Evolutionary conservation across 345 rosid species (phyloP).

Genomic region (Boechera stricta): DNA sequence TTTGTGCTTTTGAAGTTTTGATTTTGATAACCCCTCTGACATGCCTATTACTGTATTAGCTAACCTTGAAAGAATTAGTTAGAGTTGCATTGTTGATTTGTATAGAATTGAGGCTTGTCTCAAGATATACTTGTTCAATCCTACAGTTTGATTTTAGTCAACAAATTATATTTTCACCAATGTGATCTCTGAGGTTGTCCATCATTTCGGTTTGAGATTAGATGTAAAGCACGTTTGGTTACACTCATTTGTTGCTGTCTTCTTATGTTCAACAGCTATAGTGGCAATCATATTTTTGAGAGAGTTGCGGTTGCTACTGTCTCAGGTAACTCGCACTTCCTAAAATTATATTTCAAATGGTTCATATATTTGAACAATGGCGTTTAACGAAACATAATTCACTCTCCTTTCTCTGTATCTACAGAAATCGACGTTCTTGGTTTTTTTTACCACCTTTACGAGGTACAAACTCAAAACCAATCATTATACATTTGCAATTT

Average conservation of each 20-base stretch:
- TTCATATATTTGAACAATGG: neutral
- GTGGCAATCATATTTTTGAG: slow-evolving; percentile 70
- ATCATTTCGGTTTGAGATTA: neutral
- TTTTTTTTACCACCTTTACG: slow-evolving; percentile 51
- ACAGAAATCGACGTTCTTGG: slow-evolving; percentile 59
- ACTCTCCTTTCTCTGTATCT: slow-evolving; percentile 20
- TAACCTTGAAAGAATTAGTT: slow-evolving; percentile 2
- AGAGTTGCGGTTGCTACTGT: slow-evolving; percentile 56
- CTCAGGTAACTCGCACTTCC: slow-evolving; percentile 53
- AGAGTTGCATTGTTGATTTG: slow-evolving; percentile 13
- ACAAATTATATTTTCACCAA: neutral
- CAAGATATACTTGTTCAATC: neutral
- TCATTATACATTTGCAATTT: slow-evolving; percentile 2
- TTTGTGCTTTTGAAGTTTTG: neutral
- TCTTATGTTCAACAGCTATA: slow-evolving; percentile 63
- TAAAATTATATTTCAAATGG: neutral
- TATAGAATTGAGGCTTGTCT: slow-evolving; percentile 8
- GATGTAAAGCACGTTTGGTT: neutral
- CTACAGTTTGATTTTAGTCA: slow-evolving; percentile 7
- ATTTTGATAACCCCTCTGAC: neutral
- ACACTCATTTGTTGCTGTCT: slow-evolving; percentile 20
- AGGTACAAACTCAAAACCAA: slow-evolving; percentile 53
- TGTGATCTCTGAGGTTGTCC: neutral
- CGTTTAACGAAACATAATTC: slow-evolving; percentile 1
- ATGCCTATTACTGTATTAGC: neutral